Base-by-base conservation (phyloP, 2,329 filamentous ascomycete genomes). In the Pseudogymnoascus sp. region DNA sequence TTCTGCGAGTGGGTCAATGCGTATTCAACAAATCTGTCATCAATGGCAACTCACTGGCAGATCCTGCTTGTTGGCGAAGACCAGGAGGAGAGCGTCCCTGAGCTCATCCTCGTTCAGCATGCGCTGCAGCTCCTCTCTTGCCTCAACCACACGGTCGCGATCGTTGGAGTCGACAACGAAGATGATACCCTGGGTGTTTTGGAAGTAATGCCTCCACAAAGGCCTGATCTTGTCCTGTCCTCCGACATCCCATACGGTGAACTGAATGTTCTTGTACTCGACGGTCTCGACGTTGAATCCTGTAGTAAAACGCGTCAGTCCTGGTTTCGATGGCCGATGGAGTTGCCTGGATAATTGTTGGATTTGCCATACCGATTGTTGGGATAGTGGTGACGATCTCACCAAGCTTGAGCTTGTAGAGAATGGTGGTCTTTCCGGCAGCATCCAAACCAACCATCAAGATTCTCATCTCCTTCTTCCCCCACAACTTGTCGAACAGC, bases 31-130 rank as follows among this genome's bases (percentile, higher is more conserved):
- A 39, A 29, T 18, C 13, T 12, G 18, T 36, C 35, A 58, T 52
- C 12, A 3, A 31, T n/a, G n/a, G 29, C 42, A 62, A 84, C 92
- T 77, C 83, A 97, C 94, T 72, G 89, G 88, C 78, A 97, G 82
- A 92, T 99, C 94, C 84, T 99, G 94, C 85, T 99, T 99, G 87
- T 99, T 99, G 80, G 94, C 94, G 74, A 99, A 99, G 73, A 99
- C 93, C 73, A 99, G 82, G 71, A 99, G 86, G 72, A 97, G 87
- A 69, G 94, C 94, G 76, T 99, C 94, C 77, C 93, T 90, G 78
- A 99, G 91, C 83, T 99, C 94, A 70, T 96, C 90, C 80, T 99
- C 94, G 80, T 97, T 96, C 77, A 99, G 87, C 87, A 99, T 99
- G 77, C 94, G 89, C 79, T 96, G 90, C 74, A 99, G 83, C 80